A percentile compares a stretch with the other conserved stretches of the same genome.
Conservation (phyloP, 1,284 basidiomycete species). For the Agroathelia rolfsii region DNA sequence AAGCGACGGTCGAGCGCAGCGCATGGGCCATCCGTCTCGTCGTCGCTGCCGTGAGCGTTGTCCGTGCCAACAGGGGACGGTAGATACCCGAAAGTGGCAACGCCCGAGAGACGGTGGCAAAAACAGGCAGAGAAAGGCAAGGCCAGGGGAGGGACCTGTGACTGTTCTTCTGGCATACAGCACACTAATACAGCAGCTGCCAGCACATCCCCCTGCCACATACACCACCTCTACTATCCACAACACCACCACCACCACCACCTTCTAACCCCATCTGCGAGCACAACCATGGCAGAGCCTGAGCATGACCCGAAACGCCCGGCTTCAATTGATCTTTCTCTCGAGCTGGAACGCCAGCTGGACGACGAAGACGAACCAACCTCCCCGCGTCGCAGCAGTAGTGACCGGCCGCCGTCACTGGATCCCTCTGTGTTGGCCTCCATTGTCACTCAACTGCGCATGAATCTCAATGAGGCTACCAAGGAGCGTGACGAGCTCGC, state of each 20-base stretch:
- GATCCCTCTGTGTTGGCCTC: conserved; percentile 69
- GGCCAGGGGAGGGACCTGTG: conserved; percentile 38
- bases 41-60: too few species aligned
- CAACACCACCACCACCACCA: too few species aligned
- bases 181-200: too few species aligned
- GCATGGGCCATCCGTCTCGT: too few species aligned
- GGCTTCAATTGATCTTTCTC: conserved; percentile 65
- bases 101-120: neutral
- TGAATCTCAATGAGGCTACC: conserved; percentile 48
- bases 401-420: conserved; percentile 39
- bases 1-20: too few species aligned
- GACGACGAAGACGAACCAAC: conserved; percentile 51
- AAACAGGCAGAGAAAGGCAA: conserved; percentile 49
- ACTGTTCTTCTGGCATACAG: conserved; percentile 33
- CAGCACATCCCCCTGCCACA: too few species aligned
- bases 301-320: conserved; percentile 25
- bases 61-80: too few species aligned
- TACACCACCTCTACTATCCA: too few species aligned
- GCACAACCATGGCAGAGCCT: too few species aligned
- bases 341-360: conserved; percentile 69
- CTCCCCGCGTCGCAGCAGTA: conserved; percentile 23
- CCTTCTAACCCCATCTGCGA: too few species aligned
- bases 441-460: conserved; percentile 57
- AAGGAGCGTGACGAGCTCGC: conserved; percentile 59
- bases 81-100: conserved; percentile 2